Base-by-base conservation (phyloP, 106 monocot genomes). In the Allium fistulosum region DNA sequence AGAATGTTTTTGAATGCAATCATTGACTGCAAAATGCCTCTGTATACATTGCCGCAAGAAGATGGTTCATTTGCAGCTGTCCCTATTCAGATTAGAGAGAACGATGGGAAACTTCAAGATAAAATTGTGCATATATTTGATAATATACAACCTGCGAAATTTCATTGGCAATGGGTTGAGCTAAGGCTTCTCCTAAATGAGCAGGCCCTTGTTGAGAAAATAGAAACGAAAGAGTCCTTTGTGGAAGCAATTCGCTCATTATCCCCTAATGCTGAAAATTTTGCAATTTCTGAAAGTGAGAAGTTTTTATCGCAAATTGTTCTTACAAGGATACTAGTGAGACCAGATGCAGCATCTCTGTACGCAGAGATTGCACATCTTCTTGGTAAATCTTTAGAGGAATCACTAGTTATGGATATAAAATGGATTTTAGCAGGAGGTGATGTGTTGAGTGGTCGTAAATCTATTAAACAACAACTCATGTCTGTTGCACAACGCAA, bases 131-230 rank as follows among this genome's bases (percentile, higher is more conserved):
- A 93, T 69, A 74, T 99, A 61, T 82, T 99, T 28, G 90, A 99
- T 81, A 87, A 86, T 2, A 59, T 99, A 46, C 97, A 99, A 57
- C 97, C 97, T 59, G 97, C 97, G 53, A 99, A 99, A 66, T 92
- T 99, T 48, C 97, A 99, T 80, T 99, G 97, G 97, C 97, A 99
- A 68, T 99, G 97, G 97, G 72, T 99, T 63, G 92, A 90, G 77
- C 71, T 99, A 72, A 84, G 92, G 70, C 77, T 99, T 70, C 92
- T 99, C 68, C 79, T 99, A 74, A 84, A 92, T 79, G 97, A 99
- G 68, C 92, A 92, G 69, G 90, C 87, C 47, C 79, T 99, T 69
- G 75, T 87, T 69, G 92, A 92, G 66, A 99, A 89, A 74, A 79
- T 83, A 37, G 89, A 87, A 73, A 81, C 66, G 1, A 84, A 78